These are phyloP conservation scores for Fusarium domesticum DNA, from an alignment of 2,329 filamentous ascomycete species.

Conservation along the genomic window DNA sequence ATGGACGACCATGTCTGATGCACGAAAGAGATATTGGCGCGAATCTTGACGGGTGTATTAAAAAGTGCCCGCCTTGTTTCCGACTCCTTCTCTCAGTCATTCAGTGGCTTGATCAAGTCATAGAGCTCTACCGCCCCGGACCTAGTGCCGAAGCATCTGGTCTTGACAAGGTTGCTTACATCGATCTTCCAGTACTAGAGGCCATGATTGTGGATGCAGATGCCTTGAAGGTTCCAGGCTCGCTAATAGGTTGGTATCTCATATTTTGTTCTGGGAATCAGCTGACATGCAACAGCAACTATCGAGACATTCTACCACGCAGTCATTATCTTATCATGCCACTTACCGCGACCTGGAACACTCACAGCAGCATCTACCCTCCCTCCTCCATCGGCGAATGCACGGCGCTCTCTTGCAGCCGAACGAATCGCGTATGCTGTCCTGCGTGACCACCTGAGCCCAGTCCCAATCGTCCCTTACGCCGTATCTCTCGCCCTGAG, in stretches of 20 bases:
- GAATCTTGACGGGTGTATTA: constrained; percentile 50
- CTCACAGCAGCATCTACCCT: constrained; percentile 40
- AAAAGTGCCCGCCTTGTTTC: constrained; percentile 52
- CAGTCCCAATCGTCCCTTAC: constrained; percentile 60
- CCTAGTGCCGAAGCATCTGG: constrained; percentile 41
- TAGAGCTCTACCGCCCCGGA: constrained; percentile 57
- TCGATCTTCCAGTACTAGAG: constrained; percentile 56
- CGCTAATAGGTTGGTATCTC: constrained; percentile 45
- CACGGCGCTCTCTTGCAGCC: constrained; percentile 55
- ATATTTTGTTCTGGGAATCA: neutral
- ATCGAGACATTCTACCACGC: constrained; percentile 64
- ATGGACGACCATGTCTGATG: constrained; percentile 57
- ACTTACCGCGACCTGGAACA: constrained; percentile 45
- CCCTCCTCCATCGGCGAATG: constrained; percentile 50
- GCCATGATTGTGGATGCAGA: constrained; percentile 55
- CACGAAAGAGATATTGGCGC: constrained; percentile 59
- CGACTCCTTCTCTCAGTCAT: constrained; percentile 55
- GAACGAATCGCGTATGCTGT: constrained; percentile 57
- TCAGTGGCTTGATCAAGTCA: constrained; percentile 55
- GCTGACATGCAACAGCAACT: constrained; percentile 44
- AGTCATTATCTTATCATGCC: constrained; percentile 60
- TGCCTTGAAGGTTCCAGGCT: constrained; percentile 48
- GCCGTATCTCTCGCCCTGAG: constrained; percentile 59
- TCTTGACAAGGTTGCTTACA: constrained; percentile 43
- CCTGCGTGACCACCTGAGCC: constrained; percentile 48